These are phyloP conservation scores for Rhodotorula graminis DNA, from an alignment of 768 basidiomycete species.

Conservation along the genomic window DNA sequence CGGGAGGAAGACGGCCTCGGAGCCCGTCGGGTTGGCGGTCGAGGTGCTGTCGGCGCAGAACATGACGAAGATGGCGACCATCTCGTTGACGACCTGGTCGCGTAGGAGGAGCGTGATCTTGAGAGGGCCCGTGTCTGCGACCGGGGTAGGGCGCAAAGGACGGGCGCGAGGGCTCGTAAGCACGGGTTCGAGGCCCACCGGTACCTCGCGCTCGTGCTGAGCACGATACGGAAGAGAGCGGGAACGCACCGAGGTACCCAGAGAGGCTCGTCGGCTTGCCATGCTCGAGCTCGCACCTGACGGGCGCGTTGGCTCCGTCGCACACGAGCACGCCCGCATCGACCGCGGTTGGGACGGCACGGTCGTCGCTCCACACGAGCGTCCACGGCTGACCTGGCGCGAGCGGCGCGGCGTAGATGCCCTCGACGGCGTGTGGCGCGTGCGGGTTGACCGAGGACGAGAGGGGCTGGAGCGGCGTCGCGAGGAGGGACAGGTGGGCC, in stretches of 20 bases:
- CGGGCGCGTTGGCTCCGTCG: background rate
- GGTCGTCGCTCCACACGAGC: background rate
- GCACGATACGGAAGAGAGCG: too few species aligned
- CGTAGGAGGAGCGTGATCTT: slow-evolving; percentile 9
- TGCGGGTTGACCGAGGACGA: background rate
- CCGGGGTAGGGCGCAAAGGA: too few species aligned
- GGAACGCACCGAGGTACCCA: background rate
- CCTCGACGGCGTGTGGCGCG: background rate
- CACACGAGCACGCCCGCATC: background rate
- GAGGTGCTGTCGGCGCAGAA: background rate
- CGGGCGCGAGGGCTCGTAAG: too few species aligned
- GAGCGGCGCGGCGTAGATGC: background rate
- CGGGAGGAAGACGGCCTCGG: too few species aligned
- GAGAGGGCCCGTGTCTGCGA: background rate
- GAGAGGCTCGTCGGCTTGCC: background rate
- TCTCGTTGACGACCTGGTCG: background rate
- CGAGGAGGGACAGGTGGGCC: background rate
- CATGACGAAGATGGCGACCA: background rate
- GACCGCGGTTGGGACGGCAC: background rate
- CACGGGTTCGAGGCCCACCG: too few species aligned
- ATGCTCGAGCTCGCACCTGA: rapidly evolving
- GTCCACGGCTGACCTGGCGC: background rate
- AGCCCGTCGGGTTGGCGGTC: too few species aligned
- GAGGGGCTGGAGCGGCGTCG: background rate
- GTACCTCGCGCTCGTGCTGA: too few species aligned